These are phyloP conservation scores for Aspergillus olivimuriae DNA, from an alignment of 495 filamentous ascomycete species.

Conservation along the genomic window DNA sequence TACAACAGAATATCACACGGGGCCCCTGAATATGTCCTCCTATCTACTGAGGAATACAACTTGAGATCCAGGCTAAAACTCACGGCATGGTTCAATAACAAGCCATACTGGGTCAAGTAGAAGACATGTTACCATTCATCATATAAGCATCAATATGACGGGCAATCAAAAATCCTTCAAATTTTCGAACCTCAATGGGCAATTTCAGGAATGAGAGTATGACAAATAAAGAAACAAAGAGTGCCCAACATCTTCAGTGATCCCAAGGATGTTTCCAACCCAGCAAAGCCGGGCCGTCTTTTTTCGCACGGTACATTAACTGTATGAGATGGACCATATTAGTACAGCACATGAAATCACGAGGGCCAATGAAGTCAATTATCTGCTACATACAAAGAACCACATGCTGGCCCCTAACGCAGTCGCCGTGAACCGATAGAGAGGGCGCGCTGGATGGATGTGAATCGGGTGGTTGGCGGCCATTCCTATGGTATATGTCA, in stretches of 20 bases:
- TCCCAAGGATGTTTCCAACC: slow-evolving; percentile 99
- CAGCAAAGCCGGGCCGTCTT: slow-evolving; percentile 80
- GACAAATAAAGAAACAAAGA: too few relatives aligned
- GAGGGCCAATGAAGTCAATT: slow-evolving; percentile 7
- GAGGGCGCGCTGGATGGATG: slow-evolving; percentile 60
- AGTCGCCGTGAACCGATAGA: slow-evolving; percentile 82
- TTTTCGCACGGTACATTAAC: slow-evolving; percentile 94
- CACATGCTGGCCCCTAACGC: slow-evolving; percentile 94
- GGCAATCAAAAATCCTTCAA: too few relatives aligned
- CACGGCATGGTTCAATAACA: too few relatives aligned
- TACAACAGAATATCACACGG: too few relatives aligned
- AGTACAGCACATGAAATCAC: slow-evolving; percentile 5
- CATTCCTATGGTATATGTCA: slow-evolving; percentile 32
- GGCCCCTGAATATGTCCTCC: too few relatives aligned
- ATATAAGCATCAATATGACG: too few relatives aligned
- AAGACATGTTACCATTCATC: too few relatives aligned
- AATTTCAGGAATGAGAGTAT: too few relatives aligned
- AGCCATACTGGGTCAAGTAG: too few relatives aligned
- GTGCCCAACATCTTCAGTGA: slow-evolving; percentile 56
- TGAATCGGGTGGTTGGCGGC: slow-evolving; percentile 65
- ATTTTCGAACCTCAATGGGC: too few relatives aligned
- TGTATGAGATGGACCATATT: slow-evolving; percentile 28
- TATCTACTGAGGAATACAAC: too few relatives aligned
- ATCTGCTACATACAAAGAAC: slow-evolving; percentile 98
- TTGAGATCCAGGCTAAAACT: too few relatives aligned